A percentile compares a stretch with the other conserved stretches of the same genome.
Conservation (phyloP, 352 stramenopile genomes). For the Globisporangium yorkense region DNA sequence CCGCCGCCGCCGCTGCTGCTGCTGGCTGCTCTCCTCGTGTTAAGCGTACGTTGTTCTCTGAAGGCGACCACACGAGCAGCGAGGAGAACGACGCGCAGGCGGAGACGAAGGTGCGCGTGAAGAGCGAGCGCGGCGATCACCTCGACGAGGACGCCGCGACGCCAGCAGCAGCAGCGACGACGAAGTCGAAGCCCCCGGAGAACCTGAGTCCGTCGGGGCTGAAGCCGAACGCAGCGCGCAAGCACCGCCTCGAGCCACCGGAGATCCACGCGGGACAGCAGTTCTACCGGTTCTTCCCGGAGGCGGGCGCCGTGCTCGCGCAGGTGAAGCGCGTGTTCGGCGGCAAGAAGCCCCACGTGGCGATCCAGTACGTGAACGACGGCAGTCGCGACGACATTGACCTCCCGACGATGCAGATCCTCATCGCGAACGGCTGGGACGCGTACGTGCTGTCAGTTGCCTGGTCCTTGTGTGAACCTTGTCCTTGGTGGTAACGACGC, state of each 20-base stretch:
- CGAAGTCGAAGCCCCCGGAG: conserved; percentile 3
- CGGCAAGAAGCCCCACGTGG: conserved; percentile 74
- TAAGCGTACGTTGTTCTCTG: conserved; percentile 64
- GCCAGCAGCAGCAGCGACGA: neutral
- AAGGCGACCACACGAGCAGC: conserved; percentile 43
- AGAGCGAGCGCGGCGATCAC: neutral
- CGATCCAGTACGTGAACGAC: conserved; percentile 59
- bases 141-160: conserved; percentile 1
- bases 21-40: conserved; percentile 22
- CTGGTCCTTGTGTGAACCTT: neutral
- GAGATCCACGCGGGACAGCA: conserved; percentile 55
- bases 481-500: neutral
- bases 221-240: conserved; percentile 45
- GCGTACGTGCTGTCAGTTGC: conserved; percentile 17
- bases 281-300: conserved; percentile 72
- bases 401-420: conserved; percentile 62
- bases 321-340: conserved; percentile 72
- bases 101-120: conserved; percentile 2
- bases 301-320: conserved; percentile 44
- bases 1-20: conserved; percentile 2
- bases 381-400: conserved; percentile 52
- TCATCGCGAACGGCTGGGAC: conserved; percentile 79
- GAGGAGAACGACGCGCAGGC: conserved; percentile 42
- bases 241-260: conserved; percentile 36
- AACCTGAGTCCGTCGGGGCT: conserved; percentile 42